Base-by-base conservation (phyloP, 2,329 filamentous ascomycete genomes). In the Passalora sequoiae region DNA sequence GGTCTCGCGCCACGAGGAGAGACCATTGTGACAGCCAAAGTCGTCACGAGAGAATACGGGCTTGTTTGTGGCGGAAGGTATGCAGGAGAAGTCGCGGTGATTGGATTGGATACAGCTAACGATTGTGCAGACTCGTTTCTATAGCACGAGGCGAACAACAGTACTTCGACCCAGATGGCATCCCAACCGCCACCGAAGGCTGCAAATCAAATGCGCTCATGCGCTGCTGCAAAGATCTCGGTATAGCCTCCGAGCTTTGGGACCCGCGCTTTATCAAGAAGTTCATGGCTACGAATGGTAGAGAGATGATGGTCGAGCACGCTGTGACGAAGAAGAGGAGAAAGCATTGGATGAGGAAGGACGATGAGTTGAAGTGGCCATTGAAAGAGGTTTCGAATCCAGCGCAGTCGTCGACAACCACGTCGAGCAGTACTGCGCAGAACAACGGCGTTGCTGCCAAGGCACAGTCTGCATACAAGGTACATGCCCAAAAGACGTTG, bases 191-290 rank as follows among this genome's bases (percentile, higher is more conserved):
- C 6, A 89, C 89, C 47, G 92, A 98, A 69, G 92, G 92, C 40
- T 94, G 89, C 76, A 96, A 96, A 69, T 95, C 89, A 51, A 98
- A 98, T 64, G 92, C 92, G 9, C 75, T 98, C 55, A 94, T 97
- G 82, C 86, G 92, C 46, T 97, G 91, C 76, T 97, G 92, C 74
- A 98, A 98, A 72, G 92, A 98, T 66, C 71, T 98, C 22, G 92
- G 92, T 25, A 85, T 98, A 53, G 92, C 88, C 1, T 89, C 84
- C 53, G 92, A 98, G 69, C 77, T 98, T 15, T 98, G 92, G 92
- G 92, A 98, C 69, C 92, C 92, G 25, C 74, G 86, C 43, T 98
- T 85, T 70, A 88, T 97, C 54, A 80, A 86, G 58, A 78, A 77
- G 57, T 98, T 88, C 70, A 85, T 85, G 73, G 80, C 80, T 58